Percentiles rank a stretch among this genome's conserved stretches.
These are phyloP conservation scores for Cokeromyces recurvatus DNA, from an alignment of 371 early-diverging fungal species.

Conservation along the genomic window DNA sequence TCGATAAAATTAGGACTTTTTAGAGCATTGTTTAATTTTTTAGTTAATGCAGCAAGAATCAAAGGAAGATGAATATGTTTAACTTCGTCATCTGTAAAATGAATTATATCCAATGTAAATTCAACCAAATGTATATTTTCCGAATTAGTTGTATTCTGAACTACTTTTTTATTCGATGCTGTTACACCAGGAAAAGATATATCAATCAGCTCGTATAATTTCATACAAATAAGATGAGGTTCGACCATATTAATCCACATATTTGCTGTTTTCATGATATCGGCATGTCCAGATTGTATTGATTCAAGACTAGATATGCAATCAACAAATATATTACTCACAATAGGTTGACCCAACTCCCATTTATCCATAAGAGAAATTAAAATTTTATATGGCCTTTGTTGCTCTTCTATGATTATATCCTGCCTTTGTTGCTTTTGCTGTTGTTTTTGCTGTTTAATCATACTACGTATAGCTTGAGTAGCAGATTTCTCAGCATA, in stretches of 20 bases:
- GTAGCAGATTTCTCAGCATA: constrained; percentile 39
- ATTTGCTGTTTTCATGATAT: constrained; percentile 74
- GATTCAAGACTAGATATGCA: constrained; percentile 55
- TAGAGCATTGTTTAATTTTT: constrained; percentile 45
- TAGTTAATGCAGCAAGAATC: constrained; percentile 55
- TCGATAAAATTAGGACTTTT: constrained; percentile 24
- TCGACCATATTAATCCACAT: constrained; percentile 89
- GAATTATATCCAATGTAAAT: constrained; percentile 65
- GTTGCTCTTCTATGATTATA: constrained; percentile 67
- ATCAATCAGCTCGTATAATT: constrained; percentile 55
- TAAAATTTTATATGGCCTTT: constrained; percentile 73
- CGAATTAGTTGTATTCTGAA: background rate
- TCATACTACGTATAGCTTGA: constrained; percentile 51
- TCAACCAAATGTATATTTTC: constrained; percentile 54
- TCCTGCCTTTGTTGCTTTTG: constrained; percentile 61
- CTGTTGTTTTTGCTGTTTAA: constrained; percentile 30
- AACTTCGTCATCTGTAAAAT: constrained; percentile 78
- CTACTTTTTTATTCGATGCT: too few relatives aligned
- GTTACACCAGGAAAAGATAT: constrained; percentile 30
- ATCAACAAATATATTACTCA: constrained; percentile 70
- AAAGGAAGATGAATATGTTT: constrained; percentile 76
- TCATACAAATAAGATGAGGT: constrained; percentile 77
- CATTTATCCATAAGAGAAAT: constrained; percentile 85
- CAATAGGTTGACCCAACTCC: constrained; percentile 75
- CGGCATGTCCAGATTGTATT: constrained; percentile 13